Percentiles rank a stretch among this genome's conserved stretches.
Conservation (phyloP, 129 eudicot genomes). For the Artemisia annua region DNA sequence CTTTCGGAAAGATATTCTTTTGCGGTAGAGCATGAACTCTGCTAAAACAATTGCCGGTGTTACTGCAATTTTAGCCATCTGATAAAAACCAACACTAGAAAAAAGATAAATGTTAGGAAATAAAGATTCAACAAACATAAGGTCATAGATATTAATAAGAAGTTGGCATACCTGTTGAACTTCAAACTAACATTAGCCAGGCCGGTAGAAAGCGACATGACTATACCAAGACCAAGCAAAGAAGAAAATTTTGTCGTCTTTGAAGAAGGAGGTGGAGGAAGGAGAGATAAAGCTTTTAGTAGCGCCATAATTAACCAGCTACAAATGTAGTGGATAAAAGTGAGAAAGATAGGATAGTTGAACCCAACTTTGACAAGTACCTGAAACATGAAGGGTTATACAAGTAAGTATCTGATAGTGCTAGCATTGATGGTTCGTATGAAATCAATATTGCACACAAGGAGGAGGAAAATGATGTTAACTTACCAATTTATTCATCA, state of each 20-base stretch:
- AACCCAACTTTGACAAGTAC: conserved; percentile 91
- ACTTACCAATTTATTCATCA: conserved; percentile 91
- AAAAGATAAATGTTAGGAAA: conserved; percentile 16
- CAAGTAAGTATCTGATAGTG: neutral
- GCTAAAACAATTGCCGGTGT: conserved; percentile 96
- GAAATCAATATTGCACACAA: neutral
- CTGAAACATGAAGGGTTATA: conserved; percentile 38
- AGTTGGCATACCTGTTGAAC: conserved; percentile 70
- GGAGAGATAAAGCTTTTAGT: conserved; percentile 67
- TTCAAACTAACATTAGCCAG: conserved; percentile 96
- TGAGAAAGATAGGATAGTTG: conserved; percentile 91
- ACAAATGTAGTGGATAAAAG: conserved; percentile 85
- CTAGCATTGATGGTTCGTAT: neutral
- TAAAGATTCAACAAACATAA: neutral
- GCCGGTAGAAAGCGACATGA: conserved; percentile 95
- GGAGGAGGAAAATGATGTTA: conserved; percentile 13
- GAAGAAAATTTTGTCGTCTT: conserved; percentile 77
- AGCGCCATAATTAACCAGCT: conserved; percentile 96
- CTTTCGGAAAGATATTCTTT: conserved; percentile 73
- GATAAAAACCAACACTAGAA: conserved; percentile 95
- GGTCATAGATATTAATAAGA: neutral
- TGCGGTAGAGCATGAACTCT: conserved; percentile 77
- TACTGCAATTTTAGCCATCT: conserved; percentile 99
- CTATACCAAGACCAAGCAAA: conserved; percentile 74
- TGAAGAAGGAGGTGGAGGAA: conserved; percentile 75